phyloP scores from a whole-genome alignment of 805 yeast genomes.

The Kluyveromyces nonfermentans region DNA sequence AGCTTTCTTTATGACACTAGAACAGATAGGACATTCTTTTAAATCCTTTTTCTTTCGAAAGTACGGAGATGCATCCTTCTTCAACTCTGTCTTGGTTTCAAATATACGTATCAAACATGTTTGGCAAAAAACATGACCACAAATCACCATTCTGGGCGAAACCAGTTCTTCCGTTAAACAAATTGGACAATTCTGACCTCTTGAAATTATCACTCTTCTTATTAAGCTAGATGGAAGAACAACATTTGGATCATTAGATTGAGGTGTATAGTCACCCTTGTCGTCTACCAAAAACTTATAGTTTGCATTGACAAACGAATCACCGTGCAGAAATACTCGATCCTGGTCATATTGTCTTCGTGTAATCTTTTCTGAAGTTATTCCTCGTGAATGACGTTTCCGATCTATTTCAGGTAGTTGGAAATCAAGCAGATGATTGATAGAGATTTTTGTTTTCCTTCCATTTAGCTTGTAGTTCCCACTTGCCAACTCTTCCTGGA shows the following conservation, averaged over 20 bases:
- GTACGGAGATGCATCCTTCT: constrained; percentile 22
- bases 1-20: constrained; percentile 42
- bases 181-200: constrained; percentile 80
- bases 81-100: constrained; percentile 36
- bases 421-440: constrained; percentile 60
- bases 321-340: constrained; percentile 47
- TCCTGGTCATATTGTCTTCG: constrained; percentile 25
- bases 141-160: constrained; percentile 90
- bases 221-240: constrained; percentile 54
- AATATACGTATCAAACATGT: constrained; percentile 71
- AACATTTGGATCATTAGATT: constrained; percentile 64
- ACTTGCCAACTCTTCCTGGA: constrained; percentile 29
- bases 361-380: constrained; percentile 10
- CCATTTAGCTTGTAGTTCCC: constrained; percentile 29
- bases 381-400: constrained; percentile 5
- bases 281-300: constrained; percentile 76
- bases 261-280: constrained; percentile 44
- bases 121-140: constrained; percentile 89
- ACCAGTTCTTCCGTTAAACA: constrained; percentile 76
- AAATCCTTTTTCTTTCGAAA: constrained; percentile 37
- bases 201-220: constrained; percentile 64
- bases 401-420: constrained; percentile 35
- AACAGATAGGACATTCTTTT: constrained; percentile 77
- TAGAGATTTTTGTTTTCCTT: constrained; percentile 38
- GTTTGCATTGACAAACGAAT: constrained; percentile 70